A percentile compares a stretch with the other conserved stretches of the same genome.
Conservation (phyloP, 768 basidiomycete species). For the Pisolithus orientalis region DNA sequence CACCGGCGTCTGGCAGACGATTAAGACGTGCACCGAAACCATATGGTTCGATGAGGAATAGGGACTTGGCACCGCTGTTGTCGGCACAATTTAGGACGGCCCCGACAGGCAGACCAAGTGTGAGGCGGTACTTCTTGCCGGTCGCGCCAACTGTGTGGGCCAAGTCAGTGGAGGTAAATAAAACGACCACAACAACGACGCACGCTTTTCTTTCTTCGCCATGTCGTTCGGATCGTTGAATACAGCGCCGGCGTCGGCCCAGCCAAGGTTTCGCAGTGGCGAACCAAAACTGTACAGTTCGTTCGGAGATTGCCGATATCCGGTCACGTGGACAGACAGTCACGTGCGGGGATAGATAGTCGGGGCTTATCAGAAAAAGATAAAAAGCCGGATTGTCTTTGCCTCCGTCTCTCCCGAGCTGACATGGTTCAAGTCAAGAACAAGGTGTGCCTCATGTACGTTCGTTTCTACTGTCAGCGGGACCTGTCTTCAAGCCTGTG, state of each 20-base stretch:
- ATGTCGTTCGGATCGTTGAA: conserved; percentile 1
- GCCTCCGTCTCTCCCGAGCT: neutral
- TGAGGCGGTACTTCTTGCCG: conserved; percentile 96
- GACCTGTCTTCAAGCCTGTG: neutral
- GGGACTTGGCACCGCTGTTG: conserved; percentile 97
- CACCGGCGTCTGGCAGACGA: conserved; percentile 93
- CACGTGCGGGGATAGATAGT: neutral
- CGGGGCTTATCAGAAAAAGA: neutral
- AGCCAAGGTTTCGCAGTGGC: neutral
- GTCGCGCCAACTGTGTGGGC: conserved; percentile 48
- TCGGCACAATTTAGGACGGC: conserved; percentile 97
- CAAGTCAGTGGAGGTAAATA: neutral
- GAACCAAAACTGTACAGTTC: conserved; percentile 1
- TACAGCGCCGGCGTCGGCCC: neutral
- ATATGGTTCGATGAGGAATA: conserved; percentile 92
- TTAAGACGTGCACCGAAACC: conserved; percentile 95
- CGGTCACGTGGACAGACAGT: neutral
- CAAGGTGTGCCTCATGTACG: conserved; percentile 89
- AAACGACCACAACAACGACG: neutral
- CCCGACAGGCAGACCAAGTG: conserved; percentile 88
- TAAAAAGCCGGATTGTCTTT: neutral
- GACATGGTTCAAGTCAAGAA: conserved; percentile 58
- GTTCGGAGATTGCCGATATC: neutral
- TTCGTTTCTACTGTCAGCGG: neutral
- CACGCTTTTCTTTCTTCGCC: conserved; percentile 1